Evolutionary conservation across 495 filamentous ascomycete genomes (phyloP).

Genomic region (Penicillium mononematosum): DNA sequence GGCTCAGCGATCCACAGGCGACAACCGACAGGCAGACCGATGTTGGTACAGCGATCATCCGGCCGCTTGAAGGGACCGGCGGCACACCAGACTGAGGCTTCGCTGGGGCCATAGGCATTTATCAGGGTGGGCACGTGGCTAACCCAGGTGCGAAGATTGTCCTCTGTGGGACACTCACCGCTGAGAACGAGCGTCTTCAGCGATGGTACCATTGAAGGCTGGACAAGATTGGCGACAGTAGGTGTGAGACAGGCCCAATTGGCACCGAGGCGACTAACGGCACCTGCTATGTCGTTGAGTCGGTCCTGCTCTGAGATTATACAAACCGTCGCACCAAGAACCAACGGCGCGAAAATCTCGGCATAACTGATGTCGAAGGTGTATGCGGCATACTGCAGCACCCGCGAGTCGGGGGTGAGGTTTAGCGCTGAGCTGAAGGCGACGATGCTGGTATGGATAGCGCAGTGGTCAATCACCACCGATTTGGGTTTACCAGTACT

Average conservation of each 20-base stretch:
- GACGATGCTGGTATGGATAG: slow-evolving; percentile 29
- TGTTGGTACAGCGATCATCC: slow-evolving; percentile 41
- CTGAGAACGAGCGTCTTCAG: slow-evolving; percentile 40
- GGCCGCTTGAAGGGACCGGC: slow-evolving; percentile 41
- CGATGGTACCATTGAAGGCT: too few species aligned
- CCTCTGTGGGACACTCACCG: slow-evolving; percentile 18
- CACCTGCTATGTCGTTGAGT: slow-evolving; percentile 16
- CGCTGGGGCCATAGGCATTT: slow-evolving; percentile 52
- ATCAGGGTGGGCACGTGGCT: slow-evolving; percentile 26
- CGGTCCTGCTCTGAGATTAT: slow-evolving; percentile 28
- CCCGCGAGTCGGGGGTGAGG: slow-evolving; percentile 30
- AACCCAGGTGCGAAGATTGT: slow-evolving; percentile 6
- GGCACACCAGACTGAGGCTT: slow-evolving; percentile 24
- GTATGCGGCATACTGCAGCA: slow-evolving; percentile 44
- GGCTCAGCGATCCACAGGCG: slow-evolving; percentile 17
- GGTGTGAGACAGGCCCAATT: too few species aligned
- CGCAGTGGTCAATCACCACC: slow-evolving; percentile 44
- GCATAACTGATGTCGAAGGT: slow-evolving; percentile 41
- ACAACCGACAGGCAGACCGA: neutral
- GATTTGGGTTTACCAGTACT: slow-evolving; percentile 42
- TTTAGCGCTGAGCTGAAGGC: slow-evolving; percentile 18
- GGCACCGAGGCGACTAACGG: too few species aligned
- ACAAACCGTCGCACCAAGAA: slow-evolving; percentile 36
- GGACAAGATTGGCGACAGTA: too few species aligned
- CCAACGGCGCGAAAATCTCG: slow-evolving; percentile 41